Evolutionary conservation across 768 basidiomycete genomes (phyloP), one percentile per base, ranked within the genome.

Genomic region (Leccinum obscurum): DNA sequence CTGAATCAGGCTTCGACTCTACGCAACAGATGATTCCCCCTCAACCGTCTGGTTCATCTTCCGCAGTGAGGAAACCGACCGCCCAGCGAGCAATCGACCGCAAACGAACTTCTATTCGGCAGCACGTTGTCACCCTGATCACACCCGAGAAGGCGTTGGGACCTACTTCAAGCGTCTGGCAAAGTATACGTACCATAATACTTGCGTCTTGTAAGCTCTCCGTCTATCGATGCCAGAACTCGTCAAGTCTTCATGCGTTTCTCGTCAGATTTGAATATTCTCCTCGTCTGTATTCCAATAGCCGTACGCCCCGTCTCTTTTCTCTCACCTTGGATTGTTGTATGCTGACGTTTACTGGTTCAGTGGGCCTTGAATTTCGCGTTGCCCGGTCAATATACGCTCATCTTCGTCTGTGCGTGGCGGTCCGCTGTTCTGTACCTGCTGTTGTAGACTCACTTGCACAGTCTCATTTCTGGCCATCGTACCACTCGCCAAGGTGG

Each of bases 391-490:
- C 74, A 76, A 60, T 72, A 90, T 66, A 90, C 85, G 7, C 73
- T 91, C 14, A 75, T 91, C 61, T 92, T 92, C 60, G 78, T 92
- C 61, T 87, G 92, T 92, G 67, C 67, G 90, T 79, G 5, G 22
- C 17, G n/a, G 2, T 15, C 20, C 6, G 24, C 34, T 15, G 14
- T 48, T 22, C 14, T 24, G 17, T 17, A 24, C 7, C 54, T 35
- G 13, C 6, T 37, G 35, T 59, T 7, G 34, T 35, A 35, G 28
- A 37, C 52, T 63, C 11, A 57, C 24, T 28, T 26, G 11, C n/a
- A 51, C 63, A 91, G 89, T 88, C 68, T 85, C 86, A 1, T 92
- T 94, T 70, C 74, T 92, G 48, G 85, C 93, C 9, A 95, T 95
- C 59, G 83, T 95, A 61, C 93, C 93, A 6, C 79, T 94, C 6